A percentile compares a stretch with the other conserved stretches of the same genome.
These are phyloP conservation scores for Geotrichum reessii DNA, from an alignment of 1,139 yeast species.

Conservation along the genomic window DNA sequence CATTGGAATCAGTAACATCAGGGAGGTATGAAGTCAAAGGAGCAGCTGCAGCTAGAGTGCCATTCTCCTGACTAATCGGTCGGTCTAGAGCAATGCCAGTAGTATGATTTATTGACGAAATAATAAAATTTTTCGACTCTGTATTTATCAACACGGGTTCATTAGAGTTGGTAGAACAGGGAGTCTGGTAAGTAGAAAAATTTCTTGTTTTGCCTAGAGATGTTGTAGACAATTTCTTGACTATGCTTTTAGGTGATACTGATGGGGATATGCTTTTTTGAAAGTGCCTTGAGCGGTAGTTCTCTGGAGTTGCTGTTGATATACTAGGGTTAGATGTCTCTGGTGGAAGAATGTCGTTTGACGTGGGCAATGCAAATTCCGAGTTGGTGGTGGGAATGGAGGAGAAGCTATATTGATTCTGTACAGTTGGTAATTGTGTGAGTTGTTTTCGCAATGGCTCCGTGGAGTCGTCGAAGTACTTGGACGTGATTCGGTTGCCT, in stretches of 20 bases:
- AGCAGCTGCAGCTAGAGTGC: not conserved
- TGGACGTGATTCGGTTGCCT: slow-evolving; percentile 6
- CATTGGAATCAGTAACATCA: not conserved
- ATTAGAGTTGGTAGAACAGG: not conserved
- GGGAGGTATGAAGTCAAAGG: not conserved
- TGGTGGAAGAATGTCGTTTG: slow-evolving; percentile 3
- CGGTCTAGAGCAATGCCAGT: slow-evolving; percentile 14
- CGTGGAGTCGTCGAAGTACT: slow-evolving; percentile 7
- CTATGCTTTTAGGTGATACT: slow-evolving; percentile 10
- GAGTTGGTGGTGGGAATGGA: not conserved
- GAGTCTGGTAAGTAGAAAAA: slow-evolving; percentile 9
- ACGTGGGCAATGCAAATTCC: not conserved
- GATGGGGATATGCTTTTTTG: slow-evolving; percentile 5
- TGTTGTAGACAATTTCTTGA: slow-evolving; percentile 4
- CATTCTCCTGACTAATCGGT: slow-evolving; percentile 5
- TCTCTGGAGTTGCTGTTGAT: slow-evolving; percentile 6
- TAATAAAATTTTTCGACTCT: not conserved
- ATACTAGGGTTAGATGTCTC: slow-evolving; percentile 10
- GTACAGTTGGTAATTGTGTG: not conserved
- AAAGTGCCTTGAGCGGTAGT: slow-evolving; percentile 4
- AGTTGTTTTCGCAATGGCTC: not conserved
- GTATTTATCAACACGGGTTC: not conserved
- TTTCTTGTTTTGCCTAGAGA: slow-evolving; percentile 7
- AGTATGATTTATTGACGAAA: not conserved
- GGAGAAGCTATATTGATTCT: slow-evolving; percentile 8